These are phyloP conservation scores for Trichoderma simmonsii DNA, from an alignment of 2,329 filamentous ascomycete species.

Conservation along the genomic window DNA sequence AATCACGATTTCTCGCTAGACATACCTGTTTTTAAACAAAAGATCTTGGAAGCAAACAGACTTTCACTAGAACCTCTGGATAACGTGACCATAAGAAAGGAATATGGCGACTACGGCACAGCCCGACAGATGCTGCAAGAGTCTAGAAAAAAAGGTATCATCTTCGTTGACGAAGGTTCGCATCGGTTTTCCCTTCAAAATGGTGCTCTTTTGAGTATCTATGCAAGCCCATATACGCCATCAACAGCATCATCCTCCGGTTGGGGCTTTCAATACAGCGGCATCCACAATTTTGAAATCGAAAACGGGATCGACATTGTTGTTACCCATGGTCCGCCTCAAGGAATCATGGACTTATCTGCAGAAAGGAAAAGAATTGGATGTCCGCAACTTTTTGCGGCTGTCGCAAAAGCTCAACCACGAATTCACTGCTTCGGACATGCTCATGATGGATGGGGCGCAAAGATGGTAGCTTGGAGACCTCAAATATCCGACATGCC, in stretches of 20 bases:
- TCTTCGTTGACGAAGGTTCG: constrained; percentile 42
- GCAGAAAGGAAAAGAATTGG: constrained; percentile 28
- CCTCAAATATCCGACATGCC: constrained; percentile 26
- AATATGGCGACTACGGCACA: constrained; percentile 39
- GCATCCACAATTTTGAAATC: constrained; percentile 29
- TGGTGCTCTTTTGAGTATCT: constrained; percentile 40
- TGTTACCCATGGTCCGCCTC: constrained; percentile 37
- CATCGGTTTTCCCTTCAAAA: constrained; percentile 40
- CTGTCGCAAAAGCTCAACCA: constrained; percentile 30
- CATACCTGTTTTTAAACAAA: constrained; percentile 31
- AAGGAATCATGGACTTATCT: constrained; percentile 42
- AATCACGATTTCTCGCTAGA: constrained; percentile 51
- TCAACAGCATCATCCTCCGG: constrained; percentile 26
- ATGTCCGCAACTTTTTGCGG: constrained; percentile 25
- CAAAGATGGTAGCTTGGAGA: constrained; percentile 48
- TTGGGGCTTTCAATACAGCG: constrained; percentile 47
- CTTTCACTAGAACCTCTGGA: not conserved
- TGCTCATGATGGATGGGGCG: constrained; percentile 34
- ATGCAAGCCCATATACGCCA: constrained; percentile 46
- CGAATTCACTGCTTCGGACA: constrained; percentile 39
- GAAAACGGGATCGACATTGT: constrained; percentile 29
- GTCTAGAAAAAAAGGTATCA: constrained; percentile 30
- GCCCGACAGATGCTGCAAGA: constrained; percentile 29
- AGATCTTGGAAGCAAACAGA: constrained; percentile 22
- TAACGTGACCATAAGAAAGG: constrained; percentile 21